These are phyloP conservation scores for Parastagonospora avenae DNA, from an alignment of 2,329 filamentous ascomycete species.

Conservation along the genomic window DNA sequence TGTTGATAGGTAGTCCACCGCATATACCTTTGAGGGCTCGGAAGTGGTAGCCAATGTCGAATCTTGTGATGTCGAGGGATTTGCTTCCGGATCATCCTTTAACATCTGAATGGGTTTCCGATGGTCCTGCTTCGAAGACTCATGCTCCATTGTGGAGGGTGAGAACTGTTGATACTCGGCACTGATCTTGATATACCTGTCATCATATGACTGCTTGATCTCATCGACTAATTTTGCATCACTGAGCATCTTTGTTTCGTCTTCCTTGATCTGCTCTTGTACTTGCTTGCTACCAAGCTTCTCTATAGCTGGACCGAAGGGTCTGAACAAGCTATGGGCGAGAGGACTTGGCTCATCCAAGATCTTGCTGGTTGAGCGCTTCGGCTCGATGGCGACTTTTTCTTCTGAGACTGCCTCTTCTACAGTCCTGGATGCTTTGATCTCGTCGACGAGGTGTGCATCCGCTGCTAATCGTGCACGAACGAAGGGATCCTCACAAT, in stretches of 20 bases:
- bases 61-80: background rate
- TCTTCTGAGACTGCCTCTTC: slow-evolving; percentile 40
- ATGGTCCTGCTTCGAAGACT: background rate
- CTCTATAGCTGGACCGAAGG: slow-evolving; percentile 33
- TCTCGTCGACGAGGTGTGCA: slow-evolving; percentile 31
- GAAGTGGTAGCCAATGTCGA: too few relatives aligned
- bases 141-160: too few relatives aligned
- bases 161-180: slow-evolving; percentile 25
- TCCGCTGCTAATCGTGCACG: slow-evolving; percentile 21
- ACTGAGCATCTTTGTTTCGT: slow-evolving; percentile 12
- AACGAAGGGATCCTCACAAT: slow-evolving; percentile 5
- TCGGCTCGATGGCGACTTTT: slow-evolving; percentile 25
- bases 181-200: slow-evolving; percentile 32
- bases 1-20: too few relatives aligned
- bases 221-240: slow-evolving; percentile 32
- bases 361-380: slow-evolving; percentile 8
- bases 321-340: slow-evolving; percentile 38
- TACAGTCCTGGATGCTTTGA: slow-evolving; percentile 31
- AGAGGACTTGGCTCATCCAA: slow-evolving; percentile 32
- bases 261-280: slow-evolving; percentile 10
- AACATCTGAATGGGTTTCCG: slow-evolving; percentile 8
- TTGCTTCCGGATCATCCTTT: slow-evolving; percentile 17
- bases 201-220: slow-evolving; percentile 32
- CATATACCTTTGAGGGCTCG: too few relatives aligned
- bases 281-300: slow-evolving; percentile 25